Evolutionary conservation across 768 basidiomycete genomes (phyloP), one percentile per base, ranked within the genome.

Genomic region (Auricularia heimuer): DNA sequence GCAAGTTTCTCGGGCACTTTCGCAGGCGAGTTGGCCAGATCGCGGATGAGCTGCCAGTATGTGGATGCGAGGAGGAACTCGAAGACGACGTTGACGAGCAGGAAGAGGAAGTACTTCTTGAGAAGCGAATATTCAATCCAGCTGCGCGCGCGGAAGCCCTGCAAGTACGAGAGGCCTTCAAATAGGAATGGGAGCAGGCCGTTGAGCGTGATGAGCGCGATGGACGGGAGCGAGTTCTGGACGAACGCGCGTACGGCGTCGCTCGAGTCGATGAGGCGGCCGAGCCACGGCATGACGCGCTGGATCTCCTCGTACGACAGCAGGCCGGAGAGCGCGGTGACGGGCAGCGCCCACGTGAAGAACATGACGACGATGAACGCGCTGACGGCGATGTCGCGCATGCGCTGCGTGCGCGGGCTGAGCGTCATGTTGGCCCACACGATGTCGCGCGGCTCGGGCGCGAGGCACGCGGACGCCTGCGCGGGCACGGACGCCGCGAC

Each of bases 1-100:
- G 97, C 96, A 0, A 99, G 78, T 72, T 94, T 96, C 75, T 95
- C 90, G 0, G 96, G 93, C 36, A 98, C 90, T 74, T 94, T 95
- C 3, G 90, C 89, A 0, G 96, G 96, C 1, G 91, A 92, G 69
- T 94, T 90, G 1, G 94, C 94, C 37, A 98, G 81, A 70, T 99
- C 95, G 45, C 86, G 87, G 14, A 95, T 84, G 11, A 98, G 84
- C 62, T 94, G 88, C 86, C 89, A 92, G 74, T 95, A 94, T 0
- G 94, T 95, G 64, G 88, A 90, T 0, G 94, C 93, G 44, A 96
- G 76, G 16, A 96, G 83, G 79, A 96, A 98, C 67, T 96, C 94
- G 75, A 95, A 95, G 47, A 98, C 88, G 47, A 96, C 93, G 71
- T 94, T 93, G 77, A 93, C 78, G 61, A 97, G 82, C 2, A 98